Evolutionary conservation across 176 grass and related monocot genomes (phyloP).

Genomic region (Hordeum marinum): DNA sequence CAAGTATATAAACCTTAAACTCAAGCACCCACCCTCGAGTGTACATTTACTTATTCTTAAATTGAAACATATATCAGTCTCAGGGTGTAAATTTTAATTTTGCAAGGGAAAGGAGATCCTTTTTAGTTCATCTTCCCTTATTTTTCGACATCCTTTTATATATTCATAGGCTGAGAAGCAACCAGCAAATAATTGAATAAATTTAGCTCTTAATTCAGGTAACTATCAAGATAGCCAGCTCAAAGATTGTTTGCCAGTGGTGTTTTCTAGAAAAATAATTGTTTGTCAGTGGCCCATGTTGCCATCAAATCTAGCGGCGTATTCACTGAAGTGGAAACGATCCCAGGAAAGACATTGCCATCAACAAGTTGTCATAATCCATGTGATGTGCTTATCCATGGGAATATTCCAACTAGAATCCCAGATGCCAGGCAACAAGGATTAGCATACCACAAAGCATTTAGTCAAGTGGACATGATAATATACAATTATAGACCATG

Average conservation of each 20-base stretch:
- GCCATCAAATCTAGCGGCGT: constrained; percentile 25
- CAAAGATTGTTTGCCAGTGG: neutral
- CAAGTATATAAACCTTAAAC: neutral
- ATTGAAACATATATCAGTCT: too few species aligned
- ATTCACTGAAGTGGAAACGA: constrained; percentile 9
- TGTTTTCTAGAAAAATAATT: neutral
- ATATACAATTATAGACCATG: constrained; percentile 39
- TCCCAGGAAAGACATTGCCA: constrained; percentile 14
- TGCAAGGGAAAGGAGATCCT: too few species aligned
- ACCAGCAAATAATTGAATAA: neutral
- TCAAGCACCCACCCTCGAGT: neutral
- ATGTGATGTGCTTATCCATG: constrained; percentile 42
- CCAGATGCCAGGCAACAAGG: constrained; percentile 45
- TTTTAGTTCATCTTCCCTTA: too few species aligned
- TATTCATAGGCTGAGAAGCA: constrained; percentile 1
- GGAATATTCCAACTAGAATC: constrained; percentile 68
- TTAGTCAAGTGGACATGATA: constrained; percentile 32
- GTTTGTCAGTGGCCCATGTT: constrained; percentile 24
- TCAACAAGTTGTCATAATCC: constrained; percentile 38
- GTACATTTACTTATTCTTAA: neutral
- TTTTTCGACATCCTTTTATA: neutral
- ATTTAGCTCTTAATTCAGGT: constrained; percentile 8
- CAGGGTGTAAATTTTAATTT: too few species aligned
- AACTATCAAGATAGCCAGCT: constrained; percentile 6
- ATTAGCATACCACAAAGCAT: constrained; percentile 31